A percentile compares a stretch with the other conserved stretches of the same genome.
phyloP scores from a whole-genome alignment of 495 filamentous ascomycete species.

The Annulohypoxylon nitens region DNA sequence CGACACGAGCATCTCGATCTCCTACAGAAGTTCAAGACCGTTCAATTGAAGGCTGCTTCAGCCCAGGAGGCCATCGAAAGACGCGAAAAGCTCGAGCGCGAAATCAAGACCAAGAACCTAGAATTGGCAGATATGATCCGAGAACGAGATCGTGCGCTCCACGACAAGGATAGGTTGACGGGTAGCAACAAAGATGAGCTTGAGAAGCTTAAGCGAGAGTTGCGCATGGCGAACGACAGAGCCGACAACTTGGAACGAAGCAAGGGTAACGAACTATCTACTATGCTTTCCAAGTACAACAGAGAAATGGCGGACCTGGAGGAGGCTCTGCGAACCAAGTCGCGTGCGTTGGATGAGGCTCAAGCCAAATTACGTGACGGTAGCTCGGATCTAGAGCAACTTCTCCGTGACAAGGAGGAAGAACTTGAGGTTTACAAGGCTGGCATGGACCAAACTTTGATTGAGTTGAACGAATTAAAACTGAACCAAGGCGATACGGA shows the following conservation, averaged over 20 bases:
- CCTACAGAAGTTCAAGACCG: constrained; percentile 92
- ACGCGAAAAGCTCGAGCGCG: constrained; percentile 93
- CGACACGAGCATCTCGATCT: constrained; percentile 96
- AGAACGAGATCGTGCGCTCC: constrained; percentile 92
- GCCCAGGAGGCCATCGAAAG: constrained; percentile 97
- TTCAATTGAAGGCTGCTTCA: constrained; percentile 95
- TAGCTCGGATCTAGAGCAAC: constrained; percentile 84
- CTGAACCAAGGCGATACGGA: constrained; percentile 79
- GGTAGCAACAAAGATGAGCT: constrained; percentile 93
- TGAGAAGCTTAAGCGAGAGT: constrained; percentile 96
- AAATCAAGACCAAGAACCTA: constrained; percentile 98
- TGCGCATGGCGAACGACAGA: constrained; percentile 90
- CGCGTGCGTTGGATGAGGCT: constrained; percentile 86
- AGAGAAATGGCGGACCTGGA: constrained; percentile 96
- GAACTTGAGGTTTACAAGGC: constrained; percentile 97
- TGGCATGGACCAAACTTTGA: constrained; percentile 93
- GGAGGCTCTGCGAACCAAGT: constrained; percentile 90
- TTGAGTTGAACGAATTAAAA: constrained; percentile 88
- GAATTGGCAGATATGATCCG: constrained; percentile 99
- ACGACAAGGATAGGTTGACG: constrained; percentile 86
- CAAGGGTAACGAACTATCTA: constrained; percentile 93
- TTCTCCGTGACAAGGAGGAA: constrained; percentile 92
- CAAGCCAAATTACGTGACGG: constrained; percentile 81
- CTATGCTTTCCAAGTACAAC: constrained; percentile 95
- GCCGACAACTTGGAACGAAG: constrained; percentile 92